Evolutionary conservation across 1,139 yeast species (phyloP), one percentile per base, ranked within the genome.

Genomic region (Candida tetrigidarum): DNA sequence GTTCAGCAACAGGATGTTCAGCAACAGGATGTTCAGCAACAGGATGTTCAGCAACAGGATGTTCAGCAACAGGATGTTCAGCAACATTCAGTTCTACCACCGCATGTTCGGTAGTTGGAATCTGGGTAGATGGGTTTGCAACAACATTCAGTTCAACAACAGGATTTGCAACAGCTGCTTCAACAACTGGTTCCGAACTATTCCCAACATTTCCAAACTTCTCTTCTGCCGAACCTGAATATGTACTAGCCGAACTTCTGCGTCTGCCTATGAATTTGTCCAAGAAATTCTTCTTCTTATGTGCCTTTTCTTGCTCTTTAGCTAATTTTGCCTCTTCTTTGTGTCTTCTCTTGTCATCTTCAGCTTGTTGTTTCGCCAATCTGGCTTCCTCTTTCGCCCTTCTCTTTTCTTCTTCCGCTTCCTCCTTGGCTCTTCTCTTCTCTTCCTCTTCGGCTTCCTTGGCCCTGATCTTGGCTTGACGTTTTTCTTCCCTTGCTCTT

Each of bases 401-500:
- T 28, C 40, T 20, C 30, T 48, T 48, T 11, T 44, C 51, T 30
- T 43, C 43, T 4, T 40, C 47, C 0, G 38, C 50, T 28, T 45
- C 38, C 29, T 55, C 57, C n/a, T 48, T 49, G 33, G 49, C 52
- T 29, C 40, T 19, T 40, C 48, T 45, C 33, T 47, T 48, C n/a
- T 47, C 43, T 35, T 42, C 42, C 38, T 51, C 51, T 22, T 46
- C 45, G 34, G 44, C 11, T 25, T 37, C 41, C 10, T 47, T 48
- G 18, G 49, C 53, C 25, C 39, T 29, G 32, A 43, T 48, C 30
- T 50, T 51, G 22, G 48, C 46, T 30, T 37, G 27, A 32, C 45
- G 49, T 42, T 54, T 55, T 27, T 53, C 76, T 39, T 67, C 70
- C 48, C 68, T 69, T 0, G 61, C 63, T 36, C 72, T 57, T 30